A percentile compares a stretch with the other conserved stretches of the same genome.
Evolutionary conservation across 2,329 filamentous ascomycete species (phyloP).

Genomic region (Fusarium pseudoanthophilum): DNA sequence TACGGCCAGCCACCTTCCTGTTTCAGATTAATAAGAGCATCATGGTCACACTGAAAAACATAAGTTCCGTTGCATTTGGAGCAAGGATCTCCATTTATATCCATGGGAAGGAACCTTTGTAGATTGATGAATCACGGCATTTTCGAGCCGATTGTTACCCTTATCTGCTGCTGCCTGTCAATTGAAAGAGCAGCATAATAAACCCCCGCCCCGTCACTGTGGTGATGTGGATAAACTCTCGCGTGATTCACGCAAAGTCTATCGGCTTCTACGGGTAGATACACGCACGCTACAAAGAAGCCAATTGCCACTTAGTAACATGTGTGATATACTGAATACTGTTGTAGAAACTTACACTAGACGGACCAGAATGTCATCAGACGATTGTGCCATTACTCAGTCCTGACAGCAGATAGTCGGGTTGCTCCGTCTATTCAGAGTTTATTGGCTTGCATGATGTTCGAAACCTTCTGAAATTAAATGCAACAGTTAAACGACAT

Average conservation of each 20-base stretch:
- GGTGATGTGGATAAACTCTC: background rate
- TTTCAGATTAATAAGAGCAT: constrained; percentile 20
- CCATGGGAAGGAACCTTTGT: constrained; percentile 19
- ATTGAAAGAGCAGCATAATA: background rate
- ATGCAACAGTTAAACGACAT: background rate
- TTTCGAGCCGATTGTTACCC: background rate
- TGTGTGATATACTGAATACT: background rate
- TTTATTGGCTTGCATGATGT: background rate
- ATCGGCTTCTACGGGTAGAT: background rate
- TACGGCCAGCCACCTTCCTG: constrained; percentile 14
- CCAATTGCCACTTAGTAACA: background rate
- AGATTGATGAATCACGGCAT: background rate
- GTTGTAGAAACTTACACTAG: background rate
- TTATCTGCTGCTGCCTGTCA: background rate
- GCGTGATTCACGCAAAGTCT: background rate
- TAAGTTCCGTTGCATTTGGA: constrained; percentile 27
- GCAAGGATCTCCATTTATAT: constrained; percentile 9
- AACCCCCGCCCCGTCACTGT: background rate
- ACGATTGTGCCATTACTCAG: background rate
- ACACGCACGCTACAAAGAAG: background rate
- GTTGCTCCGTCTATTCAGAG: background rate
- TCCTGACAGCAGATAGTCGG: background rate
- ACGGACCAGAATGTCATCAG: background rate
- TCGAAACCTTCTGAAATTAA: background rate
- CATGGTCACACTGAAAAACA: constrained; percentile 7